phyloP scores from a whole-genome alignment of 768 basidiomycete species.

The Coprinopsis strossmayeri region DNA sequence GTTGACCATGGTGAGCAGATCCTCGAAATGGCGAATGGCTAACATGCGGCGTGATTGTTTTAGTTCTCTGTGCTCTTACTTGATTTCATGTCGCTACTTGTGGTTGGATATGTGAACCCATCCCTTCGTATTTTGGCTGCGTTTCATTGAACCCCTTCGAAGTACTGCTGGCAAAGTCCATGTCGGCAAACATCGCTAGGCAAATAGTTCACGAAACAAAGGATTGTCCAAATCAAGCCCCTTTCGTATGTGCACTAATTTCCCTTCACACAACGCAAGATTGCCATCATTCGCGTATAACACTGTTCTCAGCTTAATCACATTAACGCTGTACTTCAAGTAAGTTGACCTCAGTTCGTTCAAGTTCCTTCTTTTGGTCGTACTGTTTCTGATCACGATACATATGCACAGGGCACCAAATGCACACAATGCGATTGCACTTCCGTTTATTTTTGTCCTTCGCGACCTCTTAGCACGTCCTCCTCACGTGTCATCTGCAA shows the following conservation, averaged over 20 bases:
- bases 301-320: slow-evolving; percentile 21
- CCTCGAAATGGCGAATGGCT: neutral
- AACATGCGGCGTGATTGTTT: neutral
- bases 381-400: too few species aligned
- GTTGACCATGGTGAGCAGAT: neutral
- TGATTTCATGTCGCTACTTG: slow-evolving; percentile 28
- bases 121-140: neutral
- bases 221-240: too few species aligned
- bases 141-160: slow-evolving; percentile 3
- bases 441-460: too few species aligned
- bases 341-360: too few species aligned
- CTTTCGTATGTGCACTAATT: slow-evolving; percentile 3
- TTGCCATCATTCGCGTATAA: slow-evolving; percentile 26
- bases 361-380: too few species aligned
- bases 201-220: slow-evolving; percentile 33
- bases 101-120: slow-evolving; percentile 26
- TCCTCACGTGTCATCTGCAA: too few species aligned
- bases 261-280: slow-evolving; percentile 16
- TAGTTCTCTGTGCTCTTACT: slow-evolving; percentile 30
- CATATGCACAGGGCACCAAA: too few species aligned
- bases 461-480: too few species aligned
- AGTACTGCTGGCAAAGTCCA: slow-evolving; percentile 21
- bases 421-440: too few species aligned
- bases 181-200: slow-evolving; percentile 16
- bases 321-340: slow-evolving; percentile 28